These are phyloP conservation scores for Tuber borchii DNA, from an alignment of 495 filamentous ascomycete genomes.

Conservation along the genomic window DNA sequence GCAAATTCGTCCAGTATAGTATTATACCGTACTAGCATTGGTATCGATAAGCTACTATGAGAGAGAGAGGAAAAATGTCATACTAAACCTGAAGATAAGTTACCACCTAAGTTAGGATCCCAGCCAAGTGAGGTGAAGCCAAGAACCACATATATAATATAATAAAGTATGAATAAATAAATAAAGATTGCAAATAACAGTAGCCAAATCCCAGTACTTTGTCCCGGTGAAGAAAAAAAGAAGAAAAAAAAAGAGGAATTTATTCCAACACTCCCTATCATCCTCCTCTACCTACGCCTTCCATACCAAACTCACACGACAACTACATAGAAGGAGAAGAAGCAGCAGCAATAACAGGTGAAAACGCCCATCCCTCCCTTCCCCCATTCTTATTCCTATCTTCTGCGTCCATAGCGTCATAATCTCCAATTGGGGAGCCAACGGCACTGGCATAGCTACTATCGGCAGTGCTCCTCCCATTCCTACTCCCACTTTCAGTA, in stretches of 20 bases:
- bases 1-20: too few relatives aligned
- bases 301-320: neutral
- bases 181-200: neutral
- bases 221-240: neutral
- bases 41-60: neutral
- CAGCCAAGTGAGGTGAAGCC: neutral
- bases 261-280: too few relatives aligned
- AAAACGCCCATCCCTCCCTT: conserved; percentile 8
- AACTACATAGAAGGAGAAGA: neutral
- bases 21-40: too few relatives aligned
- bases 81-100: neutral
- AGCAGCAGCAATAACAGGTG: neutral
- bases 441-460: conserved; percentile 33
- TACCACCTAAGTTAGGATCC: neutral
- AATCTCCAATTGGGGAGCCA: conserved; percentile 22
- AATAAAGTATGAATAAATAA: neutral
- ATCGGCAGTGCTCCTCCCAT: conserved; percentile 15
- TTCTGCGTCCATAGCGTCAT: conserved; percentile 6
- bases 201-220: neutral
- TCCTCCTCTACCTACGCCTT: neutral
- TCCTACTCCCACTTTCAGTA: neutral
- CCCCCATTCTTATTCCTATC: conserved; percentile 6
- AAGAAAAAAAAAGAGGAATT: neutral
- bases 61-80: too few relatives aligned
- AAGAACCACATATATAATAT: neutral